These are phyloP conservation scores for Aspergillus jensenii DNA, from an alignment of 2,329 filamentous ascomycete species.

Conservation along the genomic window DNA sequence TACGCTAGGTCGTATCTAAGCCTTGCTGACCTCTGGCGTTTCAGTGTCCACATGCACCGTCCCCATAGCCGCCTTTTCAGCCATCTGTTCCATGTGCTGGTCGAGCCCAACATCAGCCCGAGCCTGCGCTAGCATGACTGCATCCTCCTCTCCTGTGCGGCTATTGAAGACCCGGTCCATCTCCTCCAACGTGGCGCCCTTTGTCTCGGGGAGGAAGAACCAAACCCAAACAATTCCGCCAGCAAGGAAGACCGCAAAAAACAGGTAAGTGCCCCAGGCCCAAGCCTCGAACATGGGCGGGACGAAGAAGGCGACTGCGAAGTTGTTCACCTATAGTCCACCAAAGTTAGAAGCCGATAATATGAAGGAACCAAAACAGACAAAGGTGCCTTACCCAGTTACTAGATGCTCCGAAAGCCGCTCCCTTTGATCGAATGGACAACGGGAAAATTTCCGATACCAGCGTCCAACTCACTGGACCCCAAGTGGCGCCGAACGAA, in stretches of 20 bases:
- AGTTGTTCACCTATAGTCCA: constrained; percentile 25
- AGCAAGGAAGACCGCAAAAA: constrained; percentile 27
- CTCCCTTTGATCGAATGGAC: constrained; percentile 30
- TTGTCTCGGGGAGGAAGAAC: constrained; percentile 54
- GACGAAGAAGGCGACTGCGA: constrained; percentile 30
- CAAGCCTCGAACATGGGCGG: constrained; percentile 26
- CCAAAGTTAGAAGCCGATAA: background rate
- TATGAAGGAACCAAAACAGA: background rate
- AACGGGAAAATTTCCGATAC: constrained; percentile 31
- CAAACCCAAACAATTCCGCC: constrained; percentile 28
- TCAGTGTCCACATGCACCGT: background rate
- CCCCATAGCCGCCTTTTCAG: background rate
- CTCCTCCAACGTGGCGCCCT: constrained; percentile 58
- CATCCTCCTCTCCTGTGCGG: constrained; percentile 25
- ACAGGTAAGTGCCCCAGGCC: constrained; percentile 31
- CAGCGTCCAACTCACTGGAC: constrained; percentile 29
- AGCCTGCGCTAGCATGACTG: background rate
- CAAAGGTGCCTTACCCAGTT: constrained; percentile 21
- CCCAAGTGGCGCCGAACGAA: constrained; percentile 28
- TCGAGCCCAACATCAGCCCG: background rate
- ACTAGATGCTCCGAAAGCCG: constrained; percentile 27
- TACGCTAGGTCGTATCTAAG: background rate
- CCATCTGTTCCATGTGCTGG: background rate
- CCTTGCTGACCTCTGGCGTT: background rate
- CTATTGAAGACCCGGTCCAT: constrained; percentile 44